Evolutionary conservation across 352 stramenopile species (phyloP).

Genomic region (Globisporangium radiosum): DNA sequence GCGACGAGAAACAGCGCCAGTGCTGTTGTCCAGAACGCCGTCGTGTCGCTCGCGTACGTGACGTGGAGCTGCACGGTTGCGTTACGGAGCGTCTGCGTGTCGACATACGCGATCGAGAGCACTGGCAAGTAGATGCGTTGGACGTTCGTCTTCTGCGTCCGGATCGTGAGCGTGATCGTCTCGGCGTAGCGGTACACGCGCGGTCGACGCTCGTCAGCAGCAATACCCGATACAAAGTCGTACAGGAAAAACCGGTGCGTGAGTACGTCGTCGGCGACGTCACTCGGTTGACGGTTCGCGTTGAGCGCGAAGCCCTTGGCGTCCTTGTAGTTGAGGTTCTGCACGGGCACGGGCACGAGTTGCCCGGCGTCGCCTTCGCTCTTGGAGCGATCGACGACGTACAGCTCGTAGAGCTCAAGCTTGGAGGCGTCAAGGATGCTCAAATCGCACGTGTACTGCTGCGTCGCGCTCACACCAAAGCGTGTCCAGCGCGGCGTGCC

Average conservation of each 20-base stretch:
- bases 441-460: constrained; percentile 70
- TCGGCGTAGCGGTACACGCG: constrained; percentile 69
- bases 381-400: constrained; percentile 80
- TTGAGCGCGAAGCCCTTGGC: constrained; percentile 66
- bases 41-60: constrained; percentile 83
- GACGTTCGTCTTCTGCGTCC: constrained; percentile 34
- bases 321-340: constrained; percentile 80
- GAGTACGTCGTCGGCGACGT: constrained; percentile 87
- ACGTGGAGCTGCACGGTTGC: constrained; percentile 61
- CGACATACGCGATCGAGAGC: constrained; percentile 75
- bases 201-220: constrained; percentile 31
- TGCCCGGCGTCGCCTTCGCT: constrained; percentile 31
- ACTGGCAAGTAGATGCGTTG: constrained; percentile 60
- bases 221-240: constrained; percentile 71
- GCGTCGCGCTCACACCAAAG: constrained; percentile 66
- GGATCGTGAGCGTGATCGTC: constrained; percentile 57
- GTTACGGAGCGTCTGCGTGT: constrained; percentile 27
- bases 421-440: constrained; percentile 25
- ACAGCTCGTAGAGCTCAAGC: constrained; percentile 88
- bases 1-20: constrained; percentile 65
- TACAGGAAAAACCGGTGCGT: constrained; percentile 91
- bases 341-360: constrained; percentile 84
- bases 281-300: constrained; percentile 64
- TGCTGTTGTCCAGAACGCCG: constrained; percentile 70
- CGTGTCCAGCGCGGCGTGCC: constrained; percentile 54